phyloP scores from a whole-genome alignment of 176 grass and related monocot genomes.

The Phoenix dactylifera region DNA sequence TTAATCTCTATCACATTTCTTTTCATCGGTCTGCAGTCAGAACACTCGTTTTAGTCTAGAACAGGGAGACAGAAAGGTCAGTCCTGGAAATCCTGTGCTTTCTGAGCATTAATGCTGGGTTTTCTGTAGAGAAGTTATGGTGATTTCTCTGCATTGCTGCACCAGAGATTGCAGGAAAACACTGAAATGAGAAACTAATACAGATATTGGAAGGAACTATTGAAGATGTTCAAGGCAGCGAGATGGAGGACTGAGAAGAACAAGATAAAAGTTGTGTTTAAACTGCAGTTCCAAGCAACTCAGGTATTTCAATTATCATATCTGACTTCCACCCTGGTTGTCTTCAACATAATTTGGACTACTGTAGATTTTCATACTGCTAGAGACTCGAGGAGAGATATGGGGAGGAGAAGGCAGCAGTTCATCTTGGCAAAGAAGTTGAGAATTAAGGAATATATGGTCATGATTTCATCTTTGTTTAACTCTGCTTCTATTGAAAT shows the following conservation, averaged over 20 bases:
- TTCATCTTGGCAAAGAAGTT: no score
- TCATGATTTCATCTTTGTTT: no score
- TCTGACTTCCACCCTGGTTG: no score
- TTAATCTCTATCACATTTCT: not conserved
- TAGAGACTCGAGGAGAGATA: no score
- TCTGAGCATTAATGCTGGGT: conserved; percentile 7
- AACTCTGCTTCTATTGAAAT: no score
- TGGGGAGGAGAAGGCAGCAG: no score
- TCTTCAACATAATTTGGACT: no score
- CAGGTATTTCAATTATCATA: conserved; percentile 22
- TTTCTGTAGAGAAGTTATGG: conserved; percentile 3
- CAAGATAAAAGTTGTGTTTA: conserved; percentile 85
- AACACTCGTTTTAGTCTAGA: not conserved
- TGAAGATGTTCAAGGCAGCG: conserved; percentile 76
- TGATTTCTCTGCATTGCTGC: conserved; percentile 20
- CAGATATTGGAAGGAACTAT: not conserved
- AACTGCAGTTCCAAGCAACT: conserved; percentile 76
- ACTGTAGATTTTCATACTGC: no score
- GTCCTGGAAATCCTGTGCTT: not conserved
- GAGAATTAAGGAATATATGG: conserved; percentile 40
- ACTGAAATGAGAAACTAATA: not conserved
- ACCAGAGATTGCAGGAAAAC: not conserved
- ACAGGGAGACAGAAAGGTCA: conserved; percentile 1
- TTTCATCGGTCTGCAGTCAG: conserved; percentile 8
- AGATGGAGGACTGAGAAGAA: conserved; percentile 68